phyloP scores from a whole-genome alignment of 2,329 filamentous ascomycete species.

The Lojkania enalia region DNA sequence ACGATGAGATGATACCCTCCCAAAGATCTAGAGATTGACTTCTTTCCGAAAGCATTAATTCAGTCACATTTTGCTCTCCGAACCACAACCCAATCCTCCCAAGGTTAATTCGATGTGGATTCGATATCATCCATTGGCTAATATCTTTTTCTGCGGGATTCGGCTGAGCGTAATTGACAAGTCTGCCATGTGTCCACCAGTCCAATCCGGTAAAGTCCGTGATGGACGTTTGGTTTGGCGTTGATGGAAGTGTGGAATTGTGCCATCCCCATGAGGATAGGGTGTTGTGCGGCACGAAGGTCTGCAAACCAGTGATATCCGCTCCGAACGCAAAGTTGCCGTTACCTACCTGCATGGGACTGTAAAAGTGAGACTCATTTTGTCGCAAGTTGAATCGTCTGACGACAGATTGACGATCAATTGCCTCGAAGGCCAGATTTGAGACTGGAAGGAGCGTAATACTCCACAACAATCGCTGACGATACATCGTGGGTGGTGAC shows the following conservation, averaged over 20 bases:
- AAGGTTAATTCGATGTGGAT: constrained; percentile 58
- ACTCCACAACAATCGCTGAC: constrained; percentile 5
- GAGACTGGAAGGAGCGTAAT: constrained; percentile 5
- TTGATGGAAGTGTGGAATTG: constrained; percentile 49
- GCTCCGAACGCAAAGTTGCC: constrained; percentile 54
- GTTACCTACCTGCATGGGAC: constrained; percentile 57
- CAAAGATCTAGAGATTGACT: constrained; percentile 55
- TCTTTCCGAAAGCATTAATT: constrained; percentile 47
- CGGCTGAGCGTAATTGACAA: constrained; percentile 50
- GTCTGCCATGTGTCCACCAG: constrained; percentile 50
- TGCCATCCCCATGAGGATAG: constrained; percentile 53
- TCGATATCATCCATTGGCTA: constrained; percentile 59
- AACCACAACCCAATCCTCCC: constrained; percentile 55
- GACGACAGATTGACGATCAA: constrained; percentile 36
- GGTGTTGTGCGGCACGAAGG: constrained; percentile 48
- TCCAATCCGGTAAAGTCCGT: constrained; percentile 48
- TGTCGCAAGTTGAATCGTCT: constrained; percentile 52
- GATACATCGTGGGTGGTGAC: constrained; percentile 15
- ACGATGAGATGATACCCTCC: constrained; percentile 51
- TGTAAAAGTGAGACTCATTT: constrained; percentile 53
- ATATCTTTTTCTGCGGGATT: constrained; percentile 48
- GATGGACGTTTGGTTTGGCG: constrained; percentile 37
- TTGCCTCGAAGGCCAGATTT: constrained; percentile 17
- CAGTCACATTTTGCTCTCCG: constrained; percentile 44
- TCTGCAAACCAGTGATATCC: constrained; percentile 53